Evolutionary conservation across 192 early-diverging fungal genomes (phyloP), one percentile per base, ranked within the genome.

Genomic region (Umbelopsis sp.): DNA sequence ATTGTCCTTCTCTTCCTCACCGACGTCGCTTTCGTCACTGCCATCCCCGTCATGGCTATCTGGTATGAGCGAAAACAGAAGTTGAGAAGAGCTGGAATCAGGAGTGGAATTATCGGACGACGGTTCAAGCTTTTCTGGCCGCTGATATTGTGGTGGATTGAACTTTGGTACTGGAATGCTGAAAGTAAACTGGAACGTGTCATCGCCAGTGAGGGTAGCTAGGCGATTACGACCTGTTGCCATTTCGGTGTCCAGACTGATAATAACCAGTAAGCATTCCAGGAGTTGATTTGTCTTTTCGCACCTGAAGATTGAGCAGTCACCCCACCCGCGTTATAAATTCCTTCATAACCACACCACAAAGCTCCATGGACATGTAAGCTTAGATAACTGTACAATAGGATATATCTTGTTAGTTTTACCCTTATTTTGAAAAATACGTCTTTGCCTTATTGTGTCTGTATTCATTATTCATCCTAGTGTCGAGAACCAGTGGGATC

Each of bases 111-210:
- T 62, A 34, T 62, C 56, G 34, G 56, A 62, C 26, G 31, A 62
- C 7, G 56, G 56, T 20, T 62, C 56, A 62, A 11, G 56, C 17
- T 32, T 29, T 29, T 62, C 47, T n/a, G 47, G 31, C 25, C 31
- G 56, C 9, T 62, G 56, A n/a, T 62, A 62, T 12, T 31, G 11
- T 34, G 26, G 20, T 20, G 5, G 26, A 20, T 31, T 34, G 56
- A 62, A 62, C 26, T 62, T 62, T 4, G 56, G 56, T n/a, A 62
- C 56, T 17, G 56, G 56, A 11, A 62, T 31, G 8, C 56, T 62
- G 56, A 62, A 62, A 6, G 56, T 62, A 16, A 62, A 62, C 56
- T 62, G 56, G 20, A 62, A 62, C 12, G 56, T 62, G 31, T 34
- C 26, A 14, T 29, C 56, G 26, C 26, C 56, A 0, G 56, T 34